Evolutionary conservation across 805 yeast genomes (phyloP), one percentile per base, ranked within the genome.

Genomic region (Komagataella kurtzmanii): DNA sequence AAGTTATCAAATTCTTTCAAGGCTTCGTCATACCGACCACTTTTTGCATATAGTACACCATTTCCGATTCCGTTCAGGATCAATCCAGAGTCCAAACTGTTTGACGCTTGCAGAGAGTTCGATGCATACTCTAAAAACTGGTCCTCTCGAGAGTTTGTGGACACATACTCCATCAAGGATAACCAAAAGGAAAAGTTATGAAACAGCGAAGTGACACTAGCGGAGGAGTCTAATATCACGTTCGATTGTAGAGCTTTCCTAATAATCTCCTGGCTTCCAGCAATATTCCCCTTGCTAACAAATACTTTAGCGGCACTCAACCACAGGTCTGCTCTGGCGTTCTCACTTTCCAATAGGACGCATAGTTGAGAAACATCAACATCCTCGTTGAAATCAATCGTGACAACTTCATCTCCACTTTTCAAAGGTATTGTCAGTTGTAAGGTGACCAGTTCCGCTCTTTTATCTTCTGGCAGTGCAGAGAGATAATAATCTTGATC

Each of bases 291-390:
- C 49, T 75, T 76, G 50, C 80, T 73, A 45, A 85, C 81, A 64
- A 89, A 93, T 0, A 93, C 95, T 53, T 81, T 70, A 3, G 95
- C 90, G 55, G 90, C 81, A 19, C 84, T 76, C 17, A 88, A 67
- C 99, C 99, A 93, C 67, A 81, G 87, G 61, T 83, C 81, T 51
- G 76, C 72, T 19, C 77, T 80, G 49, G 91, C 83, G 52, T 77
- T 79, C 68, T 93, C 98, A 57, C 85, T 87, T 55, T 85, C 84
- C 55, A 93, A 71, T 55, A 91, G 76, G 24, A 79, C 77, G 56
- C 85, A 80, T 55, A 93, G 73, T 61, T 93, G 98, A 47, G 80
- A 75, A 3, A 96, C 87, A 64, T 91, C 96, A 52, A 89, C 72
- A 61, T 91, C 98, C 43, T 81, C 80, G 50, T 77, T 77, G 54